phyloP scores from a whole-genome alignment of 2,329 filamentous ascomycete genomes.

The Aphanocladium album region DNA sequence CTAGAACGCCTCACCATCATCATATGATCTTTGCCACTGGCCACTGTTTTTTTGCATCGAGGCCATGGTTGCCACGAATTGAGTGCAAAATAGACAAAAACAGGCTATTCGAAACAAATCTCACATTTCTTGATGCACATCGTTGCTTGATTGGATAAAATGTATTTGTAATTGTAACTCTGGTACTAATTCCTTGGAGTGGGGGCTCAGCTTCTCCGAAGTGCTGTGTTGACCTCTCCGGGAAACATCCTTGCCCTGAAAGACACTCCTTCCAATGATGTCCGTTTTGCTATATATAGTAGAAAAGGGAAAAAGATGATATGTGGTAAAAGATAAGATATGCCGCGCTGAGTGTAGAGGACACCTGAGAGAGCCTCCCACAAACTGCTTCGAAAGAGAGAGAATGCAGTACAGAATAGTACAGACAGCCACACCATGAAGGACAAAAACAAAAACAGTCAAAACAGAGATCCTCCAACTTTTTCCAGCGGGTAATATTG shows the following conservation, averaged over 20 bases:
- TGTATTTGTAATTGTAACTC: neutral
- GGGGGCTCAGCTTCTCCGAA: neutral
- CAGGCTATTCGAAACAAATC: no score
- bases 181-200: neutral
- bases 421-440: slow-evolving; percentile 1
- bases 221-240: neutral
- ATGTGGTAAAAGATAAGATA: neutral
- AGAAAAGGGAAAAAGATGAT: neutral
- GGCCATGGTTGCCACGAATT: no score
- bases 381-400: neutral
- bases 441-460: neutral
- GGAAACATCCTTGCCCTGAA: neutral
- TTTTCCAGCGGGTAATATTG: neutral
- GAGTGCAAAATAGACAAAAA: no score
- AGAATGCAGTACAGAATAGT: neutral
- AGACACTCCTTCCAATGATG: neutral
- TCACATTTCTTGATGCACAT: no score
- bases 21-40: neutral
- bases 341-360: neutral
- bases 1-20: neutral
- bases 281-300: neutral
- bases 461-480: neutral
- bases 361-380: neutral
- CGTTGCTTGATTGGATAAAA: neutral
- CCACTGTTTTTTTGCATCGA: neutral